Evolutionary conservation across 2,329 filamentous ascomycete genomes (phyloP), one percentile per base, ranked within the genome.

Genomic region (Arthrinium phaeospermum): DNA sequence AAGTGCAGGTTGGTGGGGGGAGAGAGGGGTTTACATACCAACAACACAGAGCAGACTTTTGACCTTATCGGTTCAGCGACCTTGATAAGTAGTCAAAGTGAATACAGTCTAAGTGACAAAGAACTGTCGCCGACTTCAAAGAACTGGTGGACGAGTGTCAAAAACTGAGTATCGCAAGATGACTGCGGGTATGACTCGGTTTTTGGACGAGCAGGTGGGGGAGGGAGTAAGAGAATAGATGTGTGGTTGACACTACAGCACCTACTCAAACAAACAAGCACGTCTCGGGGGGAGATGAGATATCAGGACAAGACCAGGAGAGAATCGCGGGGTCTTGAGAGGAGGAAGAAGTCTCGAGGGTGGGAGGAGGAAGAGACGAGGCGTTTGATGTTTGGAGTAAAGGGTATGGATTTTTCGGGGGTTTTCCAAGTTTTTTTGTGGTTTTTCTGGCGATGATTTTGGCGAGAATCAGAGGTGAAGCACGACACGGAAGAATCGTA

Each of bases 391-490:
- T 64, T 64, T 64, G 57, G 57, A 22, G 71, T 51, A 67, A 71
- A 70, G 70, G 69, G 69, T 71, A 67, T 64, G 73, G 76, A 79
- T 83, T 85, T 86, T 89, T 84, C 84, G 80, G 80, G 49, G 82
- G 82, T 83, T 90, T 90, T 89, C 86, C 84, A 83, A 82, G 78
- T 89, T 91, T 91, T 90, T 90, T 90, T 87, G 79, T 83, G 83
- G 82, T 83, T 88, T 88, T 88, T 84, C 85, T 80, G 83, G 78
- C 76, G 83, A 82, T 80, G 78, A 86, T 84, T 83, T 83, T 86
- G 85, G 85, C 84, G 86, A 88, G 88, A 86, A 87, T 71, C 87
- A 90, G 86, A 88, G 85, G 87, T 85, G 81, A 84, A 86, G 87
- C 85, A 88, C 87, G 86, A 86, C 53, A 41, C 70, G 72, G 75